Base-by-base conservation (phyloP, 2,329 filamentous ascomycete genomes). In the Rugonectria rugulosa region DNA sequence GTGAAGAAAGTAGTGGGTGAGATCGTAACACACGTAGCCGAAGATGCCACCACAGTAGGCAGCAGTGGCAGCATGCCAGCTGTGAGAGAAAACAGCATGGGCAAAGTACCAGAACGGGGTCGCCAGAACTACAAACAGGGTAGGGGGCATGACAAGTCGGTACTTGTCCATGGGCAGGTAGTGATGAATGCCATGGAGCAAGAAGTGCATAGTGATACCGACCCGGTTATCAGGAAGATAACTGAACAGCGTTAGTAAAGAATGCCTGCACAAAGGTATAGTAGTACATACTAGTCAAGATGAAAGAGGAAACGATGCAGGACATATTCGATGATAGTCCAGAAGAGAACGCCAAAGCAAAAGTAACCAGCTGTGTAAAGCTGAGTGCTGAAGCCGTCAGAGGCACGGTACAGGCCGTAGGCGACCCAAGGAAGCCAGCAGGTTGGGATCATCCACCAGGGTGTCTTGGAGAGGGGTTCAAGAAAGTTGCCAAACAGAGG, bases 121-220 rank as follows among this genome's bases (percentile, higher is more conserved):
- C 6, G 94, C 94, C 17, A 99, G 87, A 11, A 85, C 82, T 20
- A 94, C 60, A 71, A 99, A 98, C 4, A 99, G 81, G 0, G 91
- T 85, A 0, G 95, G 95, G 1, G 95, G 95, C 95, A 99, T 98
- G 62, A 99, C 95, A 9, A 99, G 88, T 57, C 95, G 88, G 68
- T 97, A 94, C 71, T 89, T 94, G 78, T 99, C 95, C 95, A 99
- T 98, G n/a, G 95, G 95, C 5, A 99, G 84, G 75, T 98, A 99
- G 76, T 99, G 95, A 72, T 99, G 95, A 61, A 99, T 91, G 61
- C 95, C 95, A 68, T 99, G 95, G 21, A 99, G 89, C 34, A 97
- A 78, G 77, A 99, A 99, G 73, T 99, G 95, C 17, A 89, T 66
- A 0, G 92, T 96, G 56, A 99, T 80, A 61, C 85, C 89, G n/a